These are phyloP conservation scores for Ogataea saltuana DNA, from an alignment of 805 yeast genomes.

Conservation along the genomic window DNA sequence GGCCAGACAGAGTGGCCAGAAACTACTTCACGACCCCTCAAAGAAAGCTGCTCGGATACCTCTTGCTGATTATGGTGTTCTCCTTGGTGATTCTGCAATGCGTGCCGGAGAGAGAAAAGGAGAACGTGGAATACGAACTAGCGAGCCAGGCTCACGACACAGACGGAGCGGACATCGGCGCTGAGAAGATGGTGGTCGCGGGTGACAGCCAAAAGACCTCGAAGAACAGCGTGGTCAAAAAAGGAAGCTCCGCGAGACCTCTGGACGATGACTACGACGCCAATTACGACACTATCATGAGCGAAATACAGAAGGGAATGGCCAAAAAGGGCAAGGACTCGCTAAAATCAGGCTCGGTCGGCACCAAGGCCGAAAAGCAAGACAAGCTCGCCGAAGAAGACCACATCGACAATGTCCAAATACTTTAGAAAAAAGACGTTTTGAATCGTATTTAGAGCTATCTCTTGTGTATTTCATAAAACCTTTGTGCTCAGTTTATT, in stretches of 20 bases:
- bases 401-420: conserved; percentile 18
- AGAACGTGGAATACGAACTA: conserved; percentile 23
- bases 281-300: conserved; percentile 16
- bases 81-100: conserved; percentile 35
- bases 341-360: not conserved
- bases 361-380: conserved; percentile 1
- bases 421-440: not conserved
- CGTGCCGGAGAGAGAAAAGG: conserved; percentile 29
- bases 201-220: not conserved
- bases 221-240: conserved; percentile 9
- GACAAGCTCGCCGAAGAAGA: conserved; percentile 19
- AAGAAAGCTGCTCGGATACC: conserved; percentile 45
- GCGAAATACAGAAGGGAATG: conserved; percentile 6
- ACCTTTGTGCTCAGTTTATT: conserved; percentile 29
- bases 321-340: conserved; percentile 1
- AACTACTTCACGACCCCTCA: conserved; percentile 46
- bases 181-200: not conserved
- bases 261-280: conserved; percentile 22
- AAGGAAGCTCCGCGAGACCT: conserved; percentile 22
- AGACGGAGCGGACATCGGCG: too few relatives aligned
- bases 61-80: conserved; percentile 35
- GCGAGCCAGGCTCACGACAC: conserved; percentile 11
- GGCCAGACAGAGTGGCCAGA: conserved; percentile 25
- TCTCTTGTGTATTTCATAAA: conserved; percentile 4
- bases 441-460: not conserved